phyloP scores from a whole-genome alignment of 768 basidiomycete genomes.

The Boletellus sp. region DNA sequence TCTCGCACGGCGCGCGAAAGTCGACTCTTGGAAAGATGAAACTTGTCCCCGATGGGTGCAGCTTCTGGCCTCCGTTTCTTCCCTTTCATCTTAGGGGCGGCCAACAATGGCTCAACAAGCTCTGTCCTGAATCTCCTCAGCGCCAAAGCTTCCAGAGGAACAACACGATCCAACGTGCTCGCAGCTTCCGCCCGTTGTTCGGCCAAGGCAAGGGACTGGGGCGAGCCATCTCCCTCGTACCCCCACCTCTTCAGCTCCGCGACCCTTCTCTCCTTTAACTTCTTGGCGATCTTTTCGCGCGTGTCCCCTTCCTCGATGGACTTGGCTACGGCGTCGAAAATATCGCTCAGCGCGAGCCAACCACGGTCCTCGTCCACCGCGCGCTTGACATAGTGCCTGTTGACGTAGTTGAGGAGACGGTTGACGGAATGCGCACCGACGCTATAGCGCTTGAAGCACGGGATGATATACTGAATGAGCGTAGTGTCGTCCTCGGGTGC shows the following conservation, averaged over 20 bases:
- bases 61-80: conserved; percentile 48
- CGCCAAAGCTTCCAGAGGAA: conserved; percentile 61
- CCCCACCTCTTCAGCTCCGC: conserved; percentile 75
- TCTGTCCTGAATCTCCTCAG: conserved; percentile 70
- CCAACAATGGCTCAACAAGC: conserved; percentile 64
- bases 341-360: conserved; percentile 67
- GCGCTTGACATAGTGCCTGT: conserved; percentile 70
- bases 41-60: conserved; percentile 36
- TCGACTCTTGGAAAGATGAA: conserved; percentile 55
- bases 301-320: conserved; percentile 48
- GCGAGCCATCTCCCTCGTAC: conserved; percentile 48
- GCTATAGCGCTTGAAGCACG: conserved; percentile 67
- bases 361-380: conserved; percentile 76
- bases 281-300: conserved; percentile 57
- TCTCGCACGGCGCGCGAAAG: conserved; percentile 66
- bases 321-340: conserved; percentile 57
- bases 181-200: conserved; percentile 75
- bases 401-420: conserved; percentile 71
- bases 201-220: conserved; percentile 48
- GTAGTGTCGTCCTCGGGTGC: conserved; percentile 62
- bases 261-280: conserved; percentile 53
- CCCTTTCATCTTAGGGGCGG: conserved; percentile 59
- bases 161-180: conserved; percentile 61
- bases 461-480: conserved; percentile 67
- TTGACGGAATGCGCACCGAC: conserved; percentile 65